Evolutionary conservation across 495 filamentous ascomycete genomes (phyloP).

Genomic region (Neurospora africana): DNA sequence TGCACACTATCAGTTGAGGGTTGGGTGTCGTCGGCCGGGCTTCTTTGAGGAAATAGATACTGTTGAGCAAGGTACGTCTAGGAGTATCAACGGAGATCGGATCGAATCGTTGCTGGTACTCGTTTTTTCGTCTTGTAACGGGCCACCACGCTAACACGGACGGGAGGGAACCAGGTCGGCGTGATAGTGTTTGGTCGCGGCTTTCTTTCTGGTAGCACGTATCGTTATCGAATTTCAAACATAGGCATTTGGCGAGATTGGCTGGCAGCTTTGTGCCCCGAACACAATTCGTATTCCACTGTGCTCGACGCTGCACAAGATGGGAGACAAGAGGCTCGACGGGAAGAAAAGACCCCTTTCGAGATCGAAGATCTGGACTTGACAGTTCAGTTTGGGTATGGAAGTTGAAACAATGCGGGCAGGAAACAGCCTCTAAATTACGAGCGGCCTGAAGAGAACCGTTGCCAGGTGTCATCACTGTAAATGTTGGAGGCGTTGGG

Average conservation of each 20-base stretch:
- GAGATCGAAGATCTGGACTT: background rate
- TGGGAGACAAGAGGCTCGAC: background rate
- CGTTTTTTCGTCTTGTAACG: background rate
- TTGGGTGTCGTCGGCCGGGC: background rate
- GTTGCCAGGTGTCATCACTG: background rate
- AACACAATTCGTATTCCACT: background rate
- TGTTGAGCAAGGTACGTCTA: background rate
- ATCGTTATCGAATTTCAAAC: background rate
- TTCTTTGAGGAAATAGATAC: background rate
- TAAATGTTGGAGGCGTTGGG: background rate
- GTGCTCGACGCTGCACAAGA: background rate
- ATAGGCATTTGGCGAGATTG: constrained; percentile 3
- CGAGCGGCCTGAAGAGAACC: background rate
- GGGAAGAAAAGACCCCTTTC: background rate
- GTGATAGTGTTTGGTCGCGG: background rate
- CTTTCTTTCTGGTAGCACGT: background rate
- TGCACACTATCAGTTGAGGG: background rate
- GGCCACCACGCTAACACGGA: background rate
- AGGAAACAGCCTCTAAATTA: background rate
- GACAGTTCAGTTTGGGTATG: background rate
- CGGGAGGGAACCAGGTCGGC: background rate
- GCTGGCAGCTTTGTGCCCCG: constrained; percentile 2
- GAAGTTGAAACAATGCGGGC: background rate
- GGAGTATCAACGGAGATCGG: background rate
- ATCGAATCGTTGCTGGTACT: background rate